Base-by-base conservation (phyloP, 345 rosid species). In the Excoecaria cochinchinensis region DNA sequence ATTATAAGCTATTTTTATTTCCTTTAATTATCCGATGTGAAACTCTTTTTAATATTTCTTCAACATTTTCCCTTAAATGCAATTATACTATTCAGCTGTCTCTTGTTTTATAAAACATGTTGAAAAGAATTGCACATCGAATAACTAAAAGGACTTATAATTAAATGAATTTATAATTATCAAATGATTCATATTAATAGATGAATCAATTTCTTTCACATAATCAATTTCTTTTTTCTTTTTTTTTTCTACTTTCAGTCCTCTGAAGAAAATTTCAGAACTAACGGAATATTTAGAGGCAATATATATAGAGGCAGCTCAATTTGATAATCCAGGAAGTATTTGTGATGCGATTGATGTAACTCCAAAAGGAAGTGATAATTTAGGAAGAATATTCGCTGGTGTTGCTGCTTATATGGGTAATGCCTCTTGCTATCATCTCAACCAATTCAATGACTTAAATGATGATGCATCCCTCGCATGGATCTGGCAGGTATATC, bases 401-500 rank as follows among this genome's bases (percentile, higher is more conserved):
- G 91, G 89, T 25, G 78, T 88, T 39, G 83, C 75, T 47, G 86
- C 87, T 72, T 79, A 56, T 52, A 71, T 57, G 75, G 82, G 86
- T 40, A 59, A 79, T 15, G 16, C 11, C 2, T 71, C 89, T 16
- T 87, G 89, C 79, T 87, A 85, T 69, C 80, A 85, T 65, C 42
- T 84, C 73, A 60, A 81, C 42, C 63, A 70, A 62, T 81, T 44
- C 48, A 44, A 48, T 6, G 51, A 39, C 71, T 82, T 76, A 8
- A 16, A n/a, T 15, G 48, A 74, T 42, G 63, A 82, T 47, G 63
- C 81, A 68, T 39, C 7, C 65, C 42, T 67, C 15, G 87, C 83
- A 5, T 87, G 87, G 84, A 72, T 36, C 19, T 84, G 91, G 91
- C 89, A 88, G 91, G 88, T 31, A 31, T 31, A 31, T 1, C 2